Base-by-base conservation (phyloP, 257 asterid genomes). In the Prunella vulgaris region DNA sequence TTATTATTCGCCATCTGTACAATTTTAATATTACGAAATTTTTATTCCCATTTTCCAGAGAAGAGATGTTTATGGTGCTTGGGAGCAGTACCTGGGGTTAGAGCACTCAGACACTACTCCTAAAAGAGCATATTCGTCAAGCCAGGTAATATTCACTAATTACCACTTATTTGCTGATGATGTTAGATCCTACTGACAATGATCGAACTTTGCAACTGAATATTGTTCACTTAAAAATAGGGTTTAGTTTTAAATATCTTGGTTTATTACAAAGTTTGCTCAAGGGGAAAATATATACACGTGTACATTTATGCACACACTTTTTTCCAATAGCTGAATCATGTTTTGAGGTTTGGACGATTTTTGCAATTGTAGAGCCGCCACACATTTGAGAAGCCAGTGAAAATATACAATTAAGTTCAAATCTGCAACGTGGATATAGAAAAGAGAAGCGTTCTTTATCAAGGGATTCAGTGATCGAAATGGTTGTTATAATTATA, bases 31-130 rank as follows among this genome's bases (percentile, higher is more conserved):
- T 57, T 66, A 56, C 49, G 25, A 33, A 32, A 5, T 68, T 69
- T 68, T 22, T 63, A 5, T 46, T 62, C 38, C 30, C 53, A 46
- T 60, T 69, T 76, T 78, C 49, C 83, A 89, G 96, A 82, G 87
- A 73, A 79, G 92, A 79, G 92, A 87, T 44, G 87, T 85, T 30
- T 83, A 85, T 66, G 94, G 93, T 77, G 90, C 90, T 79, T 88
- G 93, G 90, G 94, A 88, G 84, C 96, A 83, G 74, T 86, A 89
- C 86, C 83, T 87, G 62, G 96, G 95, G 73, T 80, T 89, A 69
- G 95, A 89, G 85, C 95, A 89, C 81, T 70, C 88, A 12, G 96
- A 87, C 72, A 82, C 85, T 33, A 84, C 85, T 62, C 88, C 89
- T 46, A 87, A 89, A 81, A 83, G 96, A 82, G 70, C 92, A 22